phyloP scores from a whole-genome alignment of 1,284 basidiomycete genomes.

The Puccinia triticina region DNA sequence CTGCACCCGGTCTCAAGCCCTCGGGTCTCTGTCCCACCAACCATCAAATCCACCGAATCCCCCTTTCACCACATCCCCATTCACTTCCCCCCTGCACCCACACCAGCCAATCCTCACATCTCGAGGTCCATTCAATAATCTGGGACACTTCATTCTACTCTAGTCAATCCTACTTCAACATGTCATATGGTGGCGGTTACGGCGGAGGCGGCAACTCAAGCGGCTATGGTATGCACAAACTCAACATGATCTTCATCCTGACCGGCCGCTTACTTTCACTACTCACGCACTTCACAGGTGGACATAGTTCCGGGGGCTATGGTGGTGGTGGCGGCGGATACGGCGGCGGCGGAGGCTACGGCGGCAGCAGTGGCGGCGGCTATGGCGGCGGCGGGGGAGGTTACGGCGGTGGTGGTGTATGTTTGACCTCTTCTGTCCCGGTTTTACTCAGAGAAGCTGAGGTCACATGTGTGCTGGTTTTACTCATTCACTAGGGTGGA shows the following conservation, averaged over 20 bases:
- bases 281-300: conserved; percentile 15
- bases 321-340: background rate
- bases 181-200: conserved; percentile 45
- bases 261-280: background rate
- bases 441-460: background rate
- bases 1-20: too few relatives aligned
- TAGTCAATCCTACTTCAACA: conserved; percentile 13
- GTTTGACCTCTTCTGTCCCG: background rate
- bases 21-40: too few relatives aligned
- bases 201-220: conserved; percentile 35
- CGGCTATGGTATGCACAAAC: conserved; percentile 4
- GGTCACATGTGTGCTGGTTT: conserved; percentile 21
- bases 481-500: conserved; percentile 57
- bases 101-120: too few relatives aligned
- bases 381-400: conserved; percentile 51
- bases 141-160: background rate
- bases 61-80: too few relatives aligned
- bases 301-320: conserved; percentile 14
- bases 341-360: conserved; percentile 48
- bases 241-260: background rate
- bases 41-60: too few relatives aligned
- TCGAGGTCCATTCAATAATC: background rate
- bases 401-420: conserved; percentile 52
- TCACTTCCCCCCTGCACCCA: too few relatives aligned
- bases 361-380: conserved; percentile 39